Evolutionary conservation across 176 grass and related monocot species (phyloP), one percentile per base, ranked within the genome.

Genomic region (Bolboschoenus planiculmis): DNA sequence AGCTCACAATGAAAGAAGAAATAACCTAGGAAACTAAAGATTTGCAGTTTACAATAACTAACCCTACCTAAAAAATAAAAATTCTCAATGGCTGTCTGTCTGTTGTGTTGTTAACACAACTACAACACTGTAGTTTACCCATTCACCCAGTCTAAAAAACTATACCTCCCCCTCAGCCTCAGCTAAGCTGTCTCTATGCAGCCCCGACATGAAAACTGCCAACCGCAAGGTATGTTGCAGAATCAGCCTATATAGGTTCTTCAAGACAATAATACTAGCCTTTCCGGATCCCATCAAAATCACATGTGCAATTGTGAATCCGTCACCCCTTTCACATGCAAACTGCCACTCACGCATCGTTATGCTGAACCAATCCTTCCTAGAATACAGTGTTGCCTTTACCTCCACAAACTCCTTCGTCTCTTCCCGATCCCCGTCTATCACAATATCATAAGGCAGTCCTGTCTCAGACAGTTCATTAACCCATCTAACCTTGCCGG

Each of bases 311-410:
- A 98, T 93, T 39, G 34, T 95, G 66, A 90, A 98, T 24, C 51
- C 86, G 15, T 93, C 62, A 2, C 92, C 92, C 84, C 81, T 90
- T 74, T 98, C 89, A 65, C 72, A 42, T 14, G 96, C 90, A 83
- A 93, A 95, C 68, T 98, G 92, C 96, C 96, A 98, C 79, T 95
- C 96, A 59, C 86, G 90, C n/a, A 61, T 56, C 10, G 92, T 78
- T 67, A 98, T 88, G 27, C 87, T 47, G 61, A 98, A 98, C 96
- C 96, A 98, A 36, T 93, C 80, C 85, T 91, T 98, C 33, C 16
- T 91, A 23, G 88, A 81, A 83, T 81, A 88, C 53, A 80, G 53
- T 15, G 95, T 98, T 37, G 95, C 86, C 71, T 98, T 98, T 59
- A 98, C 95, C 84, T 98, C 95, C 67, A 98, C 84, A 58, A 87